Evolutionary conservation across 1,284 basidiomycete species (phyloP).

Genomic region (Megacollybia platyphylla): DNA sequence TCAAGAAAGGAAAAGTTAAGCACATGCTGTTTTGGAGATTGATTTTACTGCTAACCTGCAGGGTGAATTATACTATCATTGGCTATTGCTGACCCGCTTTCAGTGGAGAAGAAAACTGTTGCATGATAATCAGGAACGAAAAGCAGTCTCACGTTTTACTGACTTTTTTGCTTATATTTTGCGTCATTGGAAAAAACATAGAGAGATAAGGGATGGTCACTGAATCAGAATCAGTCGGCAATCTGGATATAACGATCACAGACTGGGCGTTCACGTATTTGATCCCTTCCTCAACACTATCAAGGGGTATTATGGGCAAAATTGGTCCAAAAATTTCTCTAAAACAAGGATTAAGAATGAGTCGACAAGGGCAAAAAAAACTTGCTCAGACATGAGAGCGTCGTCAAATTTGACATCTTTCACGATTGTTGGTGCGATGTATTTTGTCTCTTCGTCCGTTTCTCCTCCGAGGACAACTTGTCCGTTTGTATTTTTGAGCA

Average conservation of each 20-base stretch:
- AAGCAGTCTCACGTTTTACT: background rate
- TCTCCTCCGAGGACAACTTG: slow-evolving; percentile 62
- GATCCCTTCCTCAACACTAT: slow-evolving; percentile 62
- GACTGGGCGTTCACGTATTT: slow-evolving; percentile 52
- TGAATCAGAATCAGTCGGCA: slow-evolving; percentile 12
- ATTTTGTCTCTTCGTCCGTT: slow-evolving; percentile 41
- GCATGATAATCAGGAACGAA: background rate
- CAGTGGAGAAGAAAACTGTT: slow-evolving; percentile 53
- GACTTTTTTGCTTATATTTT: slow-evolving; percentile 50
- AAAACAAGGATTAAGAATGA: background rate
- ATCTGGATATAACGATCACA: slow-evolving; percentile 8
- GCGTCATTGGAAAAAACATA: slow-evolving; percentile 64
- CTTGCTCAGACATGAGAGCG: slow-evolving; percentile 65
- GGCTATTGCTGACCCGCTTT: slow-evolving; percentile 53
- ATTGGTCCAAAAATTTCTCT: slow-evolving; percentile 71
- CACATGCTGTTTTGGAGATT: too few species aligned
- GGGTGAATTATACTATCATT: slow-evolving; percentile 53
- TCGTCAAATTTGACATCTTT: slow-evolving; percentile 52
- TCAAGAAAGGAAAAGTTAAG: background rate
- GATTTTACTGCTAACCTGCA: slow-evolving; percentile 10
- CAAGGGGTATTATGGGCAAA: slow-evolving; percentile 68
- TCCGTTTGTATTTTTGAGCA: slow-evolving; percentile 63
- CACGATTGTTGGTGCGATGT: slow-evolving; percentile 60
- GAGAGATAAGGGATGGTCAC: slow-evolving; percentile 66
- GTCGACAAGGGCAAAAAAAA: slow-evolving; percentile 4